Percentiles rank a stretch among this genome's conserved stretches.
Evolutionary conservation across 2,329 filamentous ascomycete species (phyloP).

Genomic region (Seiridium cupressi): DNA sequence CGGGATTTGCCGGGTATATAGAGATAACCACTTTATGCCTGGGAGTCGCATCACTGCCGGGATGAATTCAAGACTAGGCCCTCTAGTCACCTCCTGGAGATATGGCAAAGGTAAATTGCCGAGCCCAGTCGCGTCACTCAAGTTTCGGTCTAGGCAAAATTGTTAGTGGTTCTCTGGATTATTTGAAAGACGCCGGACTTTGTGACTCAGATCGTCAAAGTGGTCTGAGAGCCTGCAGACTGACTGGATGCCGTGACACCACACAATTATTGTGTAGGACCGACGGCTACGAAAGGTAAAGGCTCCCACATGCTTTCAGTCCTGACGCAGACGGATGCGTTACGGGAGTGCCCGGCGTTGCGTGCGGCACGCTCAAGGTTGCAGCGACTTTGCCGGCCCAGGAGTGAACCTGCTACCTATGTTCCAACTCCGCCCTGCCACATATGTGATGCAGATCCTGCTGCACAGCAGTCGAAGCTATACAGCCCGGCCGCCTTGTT

Average conservation of each 20-base stretch:
- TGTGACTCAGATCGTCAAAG: not conserved
- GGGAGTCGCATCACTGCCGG: too few relatives aligned
- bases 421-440: not conserved
- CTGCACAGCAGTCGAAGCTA: not conserved
- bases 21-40: too few relatives aligned
- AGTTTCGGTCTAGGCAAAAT: too few relatives aligned
- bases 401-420: too few relatives aligned
- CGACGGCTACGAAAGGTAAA: not conserved
- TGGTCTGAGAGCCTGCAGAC: not conserved
- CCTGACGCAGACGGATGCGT: not conserved
- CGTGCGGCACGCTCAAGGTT: not conserved
- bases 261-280: not conserved
- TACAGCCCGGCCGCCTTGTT: not conserved
- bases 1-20: too few relatives aligned
- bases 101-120: too few relatives aligned
- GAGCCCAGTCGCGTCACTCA: too few relatives aligned
- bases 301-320: not conserved
- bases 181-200: not conserved
- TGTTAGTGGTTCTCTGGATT: too few relatives aligned
- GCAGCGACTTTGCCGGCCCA: not conserved
- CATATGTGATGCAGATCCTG: not conserved
- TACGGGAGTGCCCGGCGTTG: conserved; percentile 4
- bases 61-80: too few relatives aligned
- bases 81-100: too few relatives aligned
- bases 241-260: not conserved